These are phyloP conservation scores for Candolleomyces eurysporus DNA, from an alignment of 768 basidiomycete species.

Conservation along the genomic window DNA sequence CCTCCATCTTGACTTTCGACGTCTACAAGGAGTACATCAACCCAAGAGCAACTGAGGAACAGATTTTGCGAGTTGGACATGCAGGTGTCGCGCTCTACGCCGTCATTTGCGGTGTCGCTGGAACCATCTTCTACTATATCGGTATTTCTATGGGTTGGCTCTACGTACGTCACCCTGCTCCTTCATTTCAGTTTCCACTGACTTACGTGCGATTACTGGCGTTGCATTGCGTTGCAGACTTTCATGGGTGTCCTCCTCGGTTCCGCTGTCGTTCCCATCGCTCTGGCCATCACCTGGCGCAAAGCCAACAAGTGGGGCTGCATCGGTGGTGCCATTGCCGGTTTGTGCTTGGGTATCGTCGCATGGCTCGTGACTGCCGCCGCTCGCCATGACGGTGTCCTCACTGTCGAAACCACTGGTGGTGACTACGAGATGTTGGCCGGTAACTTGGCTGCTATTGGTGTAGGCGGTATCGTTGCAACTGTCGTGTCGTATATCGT, in stretches of 20 bases:
- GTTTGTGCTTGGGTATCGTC: slow-evolving; percentile 66
- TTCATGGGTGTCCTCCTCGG: slow-evolving; percentile 90
- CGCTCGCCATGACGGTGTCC: slow-evolving; percentile 61
- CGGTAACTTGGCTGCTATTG: slow-evolving; percentile 86
- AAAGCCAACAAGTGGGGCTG: slow-evolving; percentile 87
- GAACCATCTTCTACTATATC: slow-evolving; percentile 84
- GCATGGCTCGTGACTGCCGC: slow-evolving; percentile 91
- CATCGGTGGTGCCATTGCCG: slow-evolving; percentile 67
- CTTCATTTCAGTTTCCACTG: not conserved
- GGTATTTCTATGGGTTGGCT: slow-evolving; percentile 94
- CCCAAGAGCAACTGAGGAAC: slow-evolving; percentile 70
- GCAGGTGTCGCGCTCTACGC: slow-evolving; percentile 69
- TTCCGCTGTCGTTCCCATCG: slow-evolving; percentile 84
- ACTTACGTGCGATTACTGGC: not conserved
- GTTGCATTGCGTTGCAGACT: slow-evolving; percentile 40
- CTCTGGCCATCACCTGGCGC: slow-evolving; percentile 80
- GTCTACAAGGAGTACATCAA: slow-evolving; percentile 87
- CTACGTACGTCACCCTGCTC: slow-evolving; percentile 53
- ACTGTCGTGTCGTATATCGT: slow-evolving; percentile 63
- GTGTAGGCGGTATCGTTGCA: slow-evolving; percentile 75
- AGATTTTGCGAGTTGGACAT: slow-evolving; percentile 71
- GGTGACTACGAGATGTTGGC: slow-evolving; percentile 73
- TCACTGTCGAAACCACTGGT: slow-evolving; percentile 65
- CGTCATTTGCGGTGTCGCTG: slow-evolving; percentile 78
- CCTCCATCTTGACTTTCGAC: slow-evolving; percentile 80